Conservation (phyloP, 805 yeast genomes). For the Soucietia sequanensis region DNA sequence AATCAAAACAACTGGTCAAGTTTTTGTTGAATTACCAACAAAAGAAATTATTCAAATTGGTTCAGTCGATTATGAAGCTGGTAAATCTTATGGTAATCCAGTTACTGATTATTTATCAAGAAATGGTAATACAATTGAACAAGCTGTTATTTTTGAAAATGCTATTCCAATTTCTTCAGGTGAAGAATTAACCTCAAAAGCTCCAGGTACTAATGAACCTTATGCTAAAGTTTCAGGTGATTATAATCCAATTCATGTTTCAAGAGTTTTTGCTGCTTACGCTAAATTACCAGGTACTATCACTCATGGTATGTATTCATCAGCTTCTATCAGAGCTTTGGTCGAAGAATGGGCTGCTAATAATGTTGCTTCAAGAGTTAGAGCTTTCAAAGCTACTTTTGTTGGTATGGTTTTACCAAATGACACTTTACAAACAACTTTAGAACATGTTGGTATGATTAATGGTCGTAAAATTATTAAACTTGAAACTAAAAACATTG, state of each 20-base stretch:
- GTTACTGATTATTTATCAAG: conserved; percentile 91
- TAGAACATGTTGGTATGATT: conserved; percentile 98
- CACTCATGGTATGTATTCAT: conserved; percentile 98
- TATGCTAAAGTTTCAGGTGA: conserved; percentile 98
- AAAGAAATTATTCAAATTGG: conserved; percentile 86
- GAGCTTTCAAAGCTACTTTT: conserved; percentile 88
- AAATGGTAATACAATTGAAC: conserved; percentile 91
- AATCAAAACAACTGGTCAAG: conserved; percentile 82
- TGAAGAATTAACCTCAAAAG: conserved; percentile 62
- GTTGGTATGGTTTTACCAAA: conserved; percentile 98
- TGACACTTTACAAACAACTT: conserved; percentile 78
- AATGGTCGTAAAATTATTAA: conserved; percentile 97
- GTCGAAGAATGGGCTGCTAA: conserved; percentile 99
- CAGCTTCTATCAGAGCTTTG: conserved; percentile 90
- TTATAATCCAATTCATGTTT: conserved; percentile 97
- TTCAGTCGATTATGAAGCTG: conserved; percentile 82
- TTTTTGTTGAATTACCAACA: conserved; percentile 84
- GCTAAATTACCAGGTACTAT: conserved; percentile 96
- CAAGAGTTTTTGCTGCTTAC: conserved; percentile 89
- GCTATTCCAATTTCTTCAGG: conserved; percentile 78
- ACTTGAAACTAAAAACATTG: conserved; percentile 83
- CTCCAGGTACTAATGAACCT: conserved; percentile 95
- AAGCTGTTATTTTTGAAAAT: conserved; percentile 86
- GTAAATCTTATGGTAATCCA: conserved; percentile 94
- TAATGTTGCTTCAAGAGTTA: conserved; percentile 91